Base-by-base conservation (phyloP, 2,329 filamentous ascomycete genomes). In the Triangularia setosa region DNA sequence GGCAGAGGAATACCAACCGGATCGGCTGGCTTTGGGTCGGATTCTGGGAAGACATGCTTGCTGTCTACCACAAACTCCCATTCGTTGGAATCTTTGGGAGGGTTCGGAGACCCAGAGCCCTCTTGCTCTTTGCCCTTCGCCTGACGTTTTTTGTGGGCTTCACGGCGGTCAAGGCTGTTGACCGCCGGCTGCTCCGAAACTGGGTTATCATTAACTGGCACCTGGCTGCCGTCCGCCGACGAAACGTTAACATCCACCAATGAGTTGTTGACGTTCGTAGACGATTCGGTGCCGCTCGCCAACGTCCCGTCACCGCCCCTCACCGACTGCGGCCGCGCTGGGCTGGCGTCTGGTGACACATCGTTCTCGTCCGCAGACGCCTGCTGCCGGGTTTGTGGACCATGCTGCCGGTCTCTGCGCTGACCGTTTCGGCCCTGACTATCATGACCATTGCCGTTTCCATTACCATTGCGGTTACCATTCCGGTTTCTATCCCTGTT, bases 1-100 rank as follows among this genome's bases (percentile, higher is more conserved):
- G 79, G 75, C 1, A 83, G 72, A 21, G 81, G 80, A 64, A 78
- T 81, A 12, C 78, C 79, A 61, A 82, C 78, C n/a, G 79, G 77
- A 40, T 83, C 80, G n/a, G 79, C 78, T 6, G 75, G 73, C 62
- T 78, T 76, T 11, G 66, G 67, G 4, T 73, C 63, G 33, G 72
- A 67, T 48, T 79, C 77, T 9, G 74, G 71, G 62, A 82, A 81
- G 4, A 79, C 73, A 9, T 70, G 72, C 52, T 77, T 68, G 62
- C 77, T 71, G 6, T 81, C 77, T 75, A 79, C 79, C 16, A 78
- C 72, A 52, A 73, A 56, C 25, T 69, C 28, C 69, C 67, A 69
- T 67, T 76, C 69, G 58, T 18, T 69, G 66, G 18, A 67, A 28
- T 12, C 54, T 16, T 63, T 64, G 18, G 3, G 58, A 1, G 53